Evolutionary conservation across 257 asterid species (phyloP).

Genomic region (Nyctanthes arbortristis): DNA sequence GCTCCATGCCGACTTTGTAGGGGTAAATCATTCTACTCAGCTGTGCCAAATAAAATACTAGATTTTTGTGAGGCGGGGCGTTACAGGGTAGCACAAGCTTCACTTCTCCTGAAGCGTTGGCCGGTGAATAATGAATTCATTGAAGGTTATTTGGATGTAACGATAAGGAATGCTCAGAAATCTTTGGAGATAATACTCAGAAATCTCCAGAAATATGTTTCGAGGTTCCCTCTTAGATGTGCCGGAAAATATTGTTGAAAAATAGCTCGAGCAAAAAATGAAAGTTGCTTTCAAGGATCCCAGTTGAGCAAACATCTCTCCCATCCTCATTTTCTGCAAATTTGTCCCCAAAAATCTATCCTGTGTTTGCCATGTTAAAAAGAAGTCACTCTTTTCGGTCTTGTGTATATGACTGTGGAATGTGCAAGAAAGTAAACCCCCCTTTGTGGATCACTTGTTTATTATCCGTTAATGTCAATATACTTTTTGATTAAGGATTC

Average conservation of each 20-base stretch:
- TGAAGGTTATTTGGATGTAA: conserved; percentile 39
- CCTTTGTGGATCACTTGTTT: not conserved
- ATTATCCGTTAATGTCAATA: not conserved
- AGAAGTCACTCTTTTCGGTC: not conserved
- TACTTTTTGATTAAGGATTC: not conserved
- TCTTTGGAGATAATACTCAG: too few relatives aligned
- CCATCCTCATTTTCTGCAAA: conserved; percentile 22
- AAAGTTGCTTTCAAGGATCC: conserved; percentile 31
- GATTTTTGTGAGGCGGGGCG: too few relatives aligned
- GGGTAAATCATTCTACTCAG: too few relatives aligned
- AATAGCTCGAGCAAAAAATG: conserved; percentile 31
- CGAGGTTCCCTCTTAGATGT: conserved; percentile 17
- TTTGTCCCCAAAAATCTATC: not conserved
- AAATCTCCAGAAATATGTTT: conserved; percentile 20
- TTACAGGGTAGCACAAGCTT: conserved; percentile 36
- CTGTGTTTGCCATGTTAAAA: not conserved
- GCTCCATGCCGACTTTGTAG: too few relatives aligned
- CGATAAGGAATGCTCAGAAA: conserved; percentile 29
- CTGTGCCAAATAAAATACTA: too few relatives aligned
- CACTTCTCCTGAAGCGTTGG: conserved; percentile 34
- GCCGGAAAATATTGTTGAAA: conserved; percentile 32
- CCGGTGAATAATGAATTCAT: conserved; percentile 42
- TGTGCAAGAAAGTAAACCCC: not conserved
- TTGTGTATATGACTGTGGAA: too few relatives aligned
- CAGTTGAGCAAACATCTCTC: conserved; percentile 29